phyloP scores from a whole-genome alignment of 805 yeast species.

The Candida stauntonica region DNA sequence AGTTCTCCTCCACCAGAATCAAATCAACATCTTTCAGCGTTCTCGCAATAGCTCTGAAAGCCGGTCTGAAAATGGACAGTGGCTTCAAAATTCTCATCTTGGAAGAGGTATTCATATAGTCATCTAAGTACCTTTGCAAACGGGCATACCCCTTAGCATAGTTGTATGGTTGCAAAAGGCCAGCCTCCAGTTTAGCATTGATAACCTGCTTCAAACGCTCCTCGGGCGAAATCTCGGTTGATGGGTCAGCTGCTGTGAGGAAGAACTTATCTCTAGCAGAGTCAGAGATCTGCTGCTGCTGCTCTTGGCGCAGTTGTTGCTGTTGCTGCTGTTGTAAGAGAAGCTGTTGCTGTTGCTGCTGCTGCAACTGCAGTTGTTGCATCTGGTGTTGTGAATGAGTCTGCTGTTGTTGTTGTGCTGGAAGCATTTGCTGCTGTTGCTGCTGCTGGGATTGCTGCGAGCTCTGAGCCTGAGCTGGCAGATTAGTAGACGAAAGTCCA shows the following conservation, averaged over 20 bases:
- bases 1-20: conserved; percentile 87
- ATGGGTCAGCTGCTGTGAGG: conserved; percentile 95
- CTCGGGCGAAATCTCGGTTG: conserved; percentile 90
- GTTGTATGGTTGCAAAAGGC: conserved; percentile 85
- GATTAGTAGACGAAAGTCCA: conserved; percentile 8
- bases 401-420: conserved; percentile 7
- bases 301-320: conserved; percentile 12
- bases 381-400: conserved; percentile 6
- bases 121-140: conserved; percentile 86
- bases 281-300: conserved; percentile 36
- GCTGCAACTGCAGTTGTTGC: conserved; percentile 9
- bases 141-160: conserved; percentile 93
- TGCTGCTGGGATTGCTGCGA: conserved; percentile 9
- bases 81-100: conserved; percentile 85
- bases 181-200: conserved; percentile 92
- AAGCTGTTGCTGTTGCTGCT: conserved; percentile 8
- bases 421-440: conserved; percentile 9
- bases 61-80: conserved; percentile 80
- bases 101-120: conserved; percentile 79
- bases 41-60: conserved; percentile 88
- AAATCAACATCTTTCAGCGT: conserved; percentile 87
- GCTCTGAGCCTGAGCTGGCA: conserved; percentile 8
- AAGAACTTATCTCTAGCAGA: conserved; percentile 91
- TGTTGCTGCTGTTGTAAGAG: conserved; percentile 11
- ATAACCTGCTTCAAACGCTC: conserved; percentile 90